phyloP scores from a whole-genome alignment of 2,329 filamentous ascomycete genomes.

The Beauveria pseudobassiana region DNA sequence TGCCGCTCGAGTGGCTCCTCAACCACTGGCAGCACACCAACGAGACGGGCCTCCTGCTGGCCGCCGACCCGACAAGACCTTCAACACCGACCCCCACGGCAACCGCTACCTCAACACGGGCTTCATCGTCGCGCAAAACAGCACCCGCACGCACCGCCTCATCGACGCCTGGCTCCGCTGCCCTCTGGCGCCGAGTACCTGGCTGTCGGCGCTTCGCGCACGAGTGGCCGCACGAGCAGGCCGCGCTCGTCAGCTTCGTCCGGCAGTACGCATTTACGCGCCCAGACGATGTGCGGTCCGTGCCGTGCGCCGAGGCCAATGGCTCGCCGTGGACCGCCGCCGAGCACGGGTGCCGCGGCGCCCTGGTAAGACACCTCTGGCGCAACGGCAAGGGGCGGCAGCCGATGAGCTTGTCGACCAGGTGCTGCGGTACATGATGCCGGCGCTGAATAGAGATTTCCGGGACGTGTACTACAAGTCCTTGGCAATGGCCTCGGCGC shows the following conservation, averaged over 20 bases:
- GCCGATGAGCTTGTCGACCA: neutral
- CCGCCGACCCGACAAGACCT: conserved; percentile 33
- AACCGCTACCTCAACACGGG: conserved; percentile 32
- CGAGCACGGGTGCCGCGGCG: neutral
- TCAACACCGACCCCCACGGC: conserved; percentile 30
- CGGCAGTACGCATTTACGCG: neutral
- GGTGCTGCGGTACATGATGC: neutral
- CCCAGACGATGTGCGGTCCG: neutral
- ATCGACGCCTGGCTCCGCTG: conserved; percentile 10
- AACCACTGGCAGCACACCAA: conserved; percentile 36
- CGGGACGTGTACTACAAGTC: neutral
- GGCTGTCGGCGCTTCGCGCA: neutral
- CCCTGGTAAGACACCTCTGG: neutral
- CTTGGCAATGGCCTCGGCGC: neutral
- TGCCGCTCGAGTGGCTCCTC: conserved; percentile 41
- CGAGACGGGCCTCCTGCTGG: conserved; percentile 35
- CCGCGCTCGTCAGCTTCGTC: conserved; percentile 2
- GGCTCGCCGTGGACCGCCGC: neutral
- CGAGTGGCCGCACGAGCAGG: conserved; percentile 6
- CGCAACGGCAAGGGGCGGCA: neutral
- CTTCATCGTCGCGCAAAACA: conserved; percentile 32
- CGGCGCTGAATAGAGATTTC: neutral
- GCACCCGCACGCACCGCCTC: conserved; percentile 13
- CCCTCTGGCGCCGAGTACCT: neutral
- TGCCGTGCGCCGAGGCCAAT: conserved; percentile 4